phyloP scores from a whole-genome alignment of 139 green algal species.

The Microglena sp. region DNA sequence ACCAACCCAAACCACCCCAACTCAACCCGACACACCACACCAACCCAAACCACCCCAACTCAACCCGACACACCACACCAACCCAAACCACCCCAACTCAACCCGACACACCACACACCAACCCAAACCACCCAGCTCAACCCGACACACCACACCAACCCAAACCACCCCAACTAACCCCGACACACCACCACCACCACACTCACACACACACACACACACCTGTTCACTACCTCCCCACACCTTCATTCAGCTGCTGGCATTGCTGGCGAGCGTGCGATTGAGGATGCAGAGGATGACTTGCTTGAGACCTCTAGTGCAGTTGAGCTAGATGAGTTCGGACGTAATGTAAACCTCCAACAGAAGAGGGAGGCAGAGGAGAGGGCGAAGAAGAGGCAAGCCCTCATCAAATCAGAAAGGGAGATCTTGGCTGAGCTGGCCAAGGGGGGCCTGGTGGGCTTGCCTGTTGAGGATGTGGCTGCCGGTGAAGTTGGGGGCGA shows the following conservation, averaged over 20 bases:
- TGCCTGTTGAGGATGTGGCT: not conserved
- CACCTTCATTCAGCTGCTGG: conserved; percentile 17
- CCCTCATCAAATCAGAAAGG: not conserved
- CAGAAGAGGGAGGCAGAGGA: conserved; percentile 28
- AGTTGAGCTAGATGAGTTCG: conserved; percentile 81
- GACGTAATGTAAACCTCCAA: conserved; percentile 62
- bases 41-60: not conserved
- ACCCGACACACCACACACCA: not conserved
- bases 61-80: not conserved
- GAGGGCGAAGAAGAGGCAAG: not conserved
- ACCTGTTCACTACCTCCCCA: not conserved
- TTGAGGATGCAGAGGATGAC: conserved; percentile 22
- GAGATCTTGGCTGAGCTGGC: not conserved
- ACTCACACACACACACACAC: not conserved
- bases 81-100: not conserved
- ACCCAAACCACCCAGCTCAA: not conserved
- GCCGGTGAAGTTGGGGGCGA: not conserved
- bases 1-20: not conserved
- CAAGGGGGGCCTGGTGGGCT: not conserved
- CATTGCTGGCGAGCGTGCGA: conserved; percentile 34
- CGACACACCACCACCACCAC: not conserved
- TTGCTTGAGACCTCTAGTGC: conserved; percentile 7
- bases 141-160: not conserved
- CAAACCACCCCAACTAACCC: not conserved
- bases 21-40: not conserved